These are phyloP conservation scores for Garcia nutans DNA, from an alignment of 345 rosid species.

Conservation along the genomic window DNA sequence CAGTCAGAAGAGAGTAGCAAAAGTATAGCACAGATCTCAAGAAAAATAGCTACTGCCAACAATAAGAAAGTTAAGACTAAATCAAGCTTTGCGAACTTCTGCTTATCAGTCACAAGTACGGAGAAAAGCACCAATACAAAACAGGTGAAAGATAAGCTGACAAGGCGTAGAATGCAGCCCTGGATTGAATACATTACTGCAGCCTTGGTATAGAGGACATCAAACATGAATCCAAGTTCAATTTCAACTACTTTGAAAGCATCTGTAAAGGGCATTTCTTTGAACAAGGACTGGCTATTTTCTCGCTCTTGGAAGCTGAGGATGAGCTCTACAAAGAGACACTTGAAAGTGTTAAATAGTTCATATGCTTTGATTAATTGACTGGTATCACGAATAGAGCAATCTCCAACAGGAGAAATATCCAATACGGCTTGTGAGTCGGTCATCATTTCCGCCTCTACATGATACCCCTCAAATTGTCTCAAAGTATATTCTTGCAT, in stretches of 20 bases:
- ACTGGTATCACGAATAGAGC: not conserved
- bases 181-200: conserved; percentile 4
- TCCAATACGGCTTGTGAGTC: not conserved
- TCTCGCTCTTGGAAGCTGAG: conserved; percentile 20
- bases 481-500: conserved; percentile 14
- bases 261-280: not conserved
- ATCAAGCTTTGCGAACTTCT: conserved; percentile 3
- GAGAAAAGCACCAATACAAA: conserved; percentile 17
- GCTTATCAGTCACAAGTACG: not conserved
- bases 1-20: conserved; percentile 10
- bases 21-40: conserved; percentile 19
- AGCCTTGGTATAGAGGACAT: conserved; percentile 48
- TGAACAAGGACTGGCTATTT: conserved; percentile 16
- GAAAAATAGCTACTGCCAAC: conserved; percentile 16
- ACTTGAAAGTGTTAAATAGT: conserved; percentile 37
- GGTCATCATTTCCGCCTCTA: not conserved
- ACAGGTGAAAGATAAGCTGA: conserved; percentile 11
- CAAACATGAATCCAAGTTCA: conserved; percentile 38
- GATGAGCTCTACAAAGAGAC: conserved; percentile 42
- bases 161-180: conserved; percentile 27
- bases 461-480: conserved; percentile 7
- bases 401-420: not conserved
- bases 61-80: conserved; percentile 16
- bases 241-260: conserved; percentile 34
- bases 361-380: conserved; percentile 11